Base-by-base conservation (phyloP, 805 yeast genomes). In the Pachysolen tannophilus region DNA sequence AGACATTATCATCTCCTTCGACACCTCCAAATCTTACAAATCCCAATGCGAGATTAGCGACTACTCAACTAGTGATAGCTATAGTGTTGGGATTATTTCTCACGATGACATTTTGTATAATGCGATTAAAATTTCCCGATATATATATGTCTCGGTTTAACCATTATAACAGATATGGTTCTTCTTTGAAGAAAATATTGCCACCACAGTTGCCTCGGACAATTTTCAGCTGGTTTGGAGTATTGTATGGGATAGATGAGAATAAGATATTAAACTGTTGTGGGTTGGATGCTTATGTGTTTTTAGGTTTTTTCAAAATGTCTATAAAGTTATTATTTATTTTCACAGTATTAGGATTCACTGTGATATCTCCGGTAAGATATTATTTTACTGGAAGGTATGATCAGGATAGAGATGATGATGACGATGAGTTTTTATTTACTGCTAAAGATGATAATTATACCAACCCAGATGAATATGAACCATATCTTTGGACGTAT, bases 231-330 rank as follows among this genome's bases (percentile, higher is more conserved):
- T 90, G 97, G 97, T 65, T 88, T 7, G 72, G 78, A 1, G 72
- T 76, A 0, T 60, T 90, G 10, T 72, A 72, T 50, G 56, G 56
- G 9, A 76, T 88, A 14, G 64, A 69, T 18, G 97, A 90, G 46
- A 66, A 72, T 11, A 87, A 86, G 39, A 72, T 92, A 2, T 65
- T 90, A 33, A 90, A 86, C 41, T 81, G 79, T 49, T 95, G 97
- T 3, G 98, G 98, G 0, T 59, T 90, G 29, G 98, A 90, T 60
- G 97, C 97, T 1, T 87, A 73, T 58, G 97, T 92, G 32, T 90
- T 84, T 50, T 59, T 90, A 21, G 87, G 87, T 3, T 88, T 90
- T 53, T 92, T 92, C 69, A 80, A 83, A 41, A 84, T 87, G 83
- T 73, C 92, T 41, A 83, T 88, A 32, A 75, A 75, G 52, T 61